Percentiles rank a stretch among this genome's conserved stretches.
Conservation (phyloP, 331 rosid species). For the Telfairia occidentalis region DNA sequence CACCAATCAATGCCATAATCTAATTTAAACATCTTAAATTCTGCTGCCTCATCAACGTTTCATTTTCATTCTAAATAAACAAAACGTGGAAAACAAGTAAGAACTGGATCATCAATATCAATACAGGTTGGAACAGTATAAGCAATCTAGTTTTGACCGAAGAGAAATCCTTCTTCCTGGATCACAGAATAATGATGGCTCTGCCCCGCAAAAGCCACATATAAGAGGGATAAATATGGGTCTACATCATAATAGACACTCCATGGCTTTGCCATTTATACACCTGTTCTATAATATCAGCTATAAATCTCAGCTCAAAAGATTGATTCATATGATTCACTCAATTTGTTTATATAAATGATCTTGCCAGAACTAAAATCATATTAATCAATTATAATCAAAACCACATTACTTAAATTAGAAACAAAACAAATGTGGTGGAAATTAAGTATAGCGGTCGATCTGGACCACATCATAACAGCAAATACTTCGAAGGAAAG, state of each 20-base stretch:
- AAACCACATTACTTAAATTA: not conserved
- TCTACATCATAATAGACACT: not conserved
- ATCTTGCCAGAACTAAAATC: not conserved
- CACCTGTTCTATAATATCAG: not conserved
- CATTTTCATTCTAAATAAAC: too few species aligned
- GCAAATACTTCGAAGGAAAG: not conserved
- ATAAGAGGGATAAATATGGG: not conserved
- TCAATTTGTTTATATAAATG: not conserved
- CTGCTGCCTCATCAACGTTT: too few species aligned
- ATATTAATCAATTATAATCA: not conserved
- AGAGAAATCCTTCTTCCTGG: not conserved
- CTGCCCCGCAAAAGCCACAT: not conserved
- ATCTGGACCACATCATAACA: not conserved
- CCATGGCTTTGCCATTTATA: not conserved
- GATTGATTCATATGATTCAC: not conserved
- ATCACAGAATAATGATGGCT: not conserved
- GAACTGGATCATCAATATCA: too few species aligned
- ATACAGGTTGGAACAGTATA: not conserved
- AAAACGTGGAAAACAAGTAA: too few species aligned
- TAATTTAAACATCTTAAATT: too few species aligned
- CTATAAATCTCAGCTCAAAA: not conserved
- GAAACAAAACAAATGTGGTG: not conserved
- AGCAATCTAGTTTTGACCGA: not conserved
- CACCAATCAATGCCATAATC: too few species aligned
- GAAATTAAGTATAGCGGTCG: not conserved